Conservation (phyloP, 2,329 filamentous ascomycete genomes). For the Epichloe typhina region DNA sequence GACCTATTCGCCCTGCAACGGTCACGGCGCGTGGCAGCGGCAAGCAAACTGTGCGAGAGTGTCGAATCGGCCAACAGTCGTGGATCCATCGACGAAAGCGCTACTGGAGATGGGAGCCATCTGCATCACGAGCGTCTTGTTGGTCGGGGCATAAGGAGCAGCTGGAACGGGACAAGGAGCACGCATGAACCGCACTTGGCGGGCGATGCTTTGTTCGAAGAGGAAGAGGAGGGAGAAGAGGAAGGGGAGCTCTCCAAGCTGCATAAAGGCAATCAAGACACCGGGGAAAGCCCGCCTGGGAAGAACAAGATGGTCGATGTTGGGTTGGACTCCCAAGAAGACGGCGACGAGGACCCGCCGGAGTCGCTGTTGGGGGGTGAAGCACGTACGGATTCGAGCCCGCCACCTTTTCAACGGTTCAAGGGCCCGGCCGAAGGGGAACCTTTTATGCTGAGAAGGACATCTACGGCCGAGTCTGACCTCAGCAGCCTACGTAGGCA, state of each 20-base stretch:
- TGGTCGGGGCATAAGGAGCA: constrained; percentile 46
- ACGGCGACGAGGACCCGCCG: constrained; percentile 44
- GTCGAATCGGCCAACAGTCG: constrained; percentile 48
- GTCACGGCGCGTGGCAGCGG: constrained; percentile 78
- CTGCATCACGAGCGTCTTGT: constrained; percentile 34
- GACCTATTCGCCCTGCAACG: constrained; percentile 86
- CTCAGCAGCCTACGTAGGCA: constrained; percentile 25
- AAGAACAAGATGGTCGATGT: constrained; percentile 75
- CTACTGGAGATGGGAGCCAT: constrained; percentile 13
- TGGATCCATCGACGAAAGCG: constrained; percentile 22
- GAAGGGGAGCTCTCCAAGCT: constrained; percentile 26
- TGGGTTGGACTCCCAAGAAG: constrained; percentile 57
- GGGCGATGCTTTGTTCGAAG: constrained; percentile 25
- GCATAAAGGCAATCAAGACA: constrained; percentile 16
- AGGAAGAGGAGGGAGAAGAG: constrained; percentile 31
- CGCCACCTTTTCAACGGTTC: constrained; percentile 51
- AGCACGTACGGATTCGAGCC: constrained; percentile 35
- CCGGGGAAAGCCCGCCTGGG: constrained; percentile 17
- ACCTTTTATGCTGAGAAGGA: constrained; percentile 28
- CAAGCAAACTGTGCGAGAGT: constrained; percentile 72
- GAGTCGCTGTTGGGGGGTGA: constrained; percentile 47
- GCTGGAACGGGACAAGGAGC: constrained; percentile 46
- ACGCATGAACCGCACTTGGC: constrained; percentile 15
- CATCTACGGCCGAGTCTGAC: constrained; percentile 35
- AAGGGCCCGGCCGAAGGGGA: constrained; percentile 25